Evolutionary conservation across 768 basidiomycete species (phyloP).

Genomic region (Russula sp.): DNA sequence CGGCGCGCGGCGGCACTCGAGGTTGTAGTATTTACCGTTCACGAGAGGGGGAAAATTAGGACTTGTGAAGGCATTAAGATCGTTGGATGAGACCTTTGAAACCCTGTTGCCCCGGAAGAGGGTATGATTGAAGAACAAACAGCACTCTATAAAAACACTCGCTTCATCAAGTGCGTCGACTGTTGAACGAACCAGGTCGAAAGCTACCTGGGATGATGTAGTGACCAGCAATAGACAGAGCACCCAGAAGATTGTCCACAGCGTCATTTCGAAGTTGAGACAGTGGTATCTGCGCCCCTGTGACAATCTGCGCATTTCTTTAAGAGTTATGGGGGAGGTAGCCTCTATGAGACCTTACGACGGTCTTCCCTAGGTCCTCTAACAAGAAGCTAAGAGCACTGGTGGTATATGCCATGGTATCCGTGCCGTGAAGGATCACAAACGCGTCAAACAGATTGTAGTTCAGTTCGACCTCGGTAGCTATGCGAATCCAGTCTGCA

Average conservation of each 20-base stretch:
- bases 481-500: slow-evolving; percentile 84
- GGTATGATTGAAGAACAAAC: slow-evolving; percentile 85
- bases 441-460: slow-evolving; percentile 84
- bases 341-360: slow-evolving; percentile 39
- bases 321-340: not conserved
- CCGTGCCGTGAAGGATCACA: slow-evolving; percentile 84
- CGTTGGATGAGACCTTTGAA: slow-evolving; percentile 74
- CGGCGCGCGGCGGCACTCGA: not conserved
- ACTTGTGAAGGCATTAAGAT: slow-evolving; percentile 76
- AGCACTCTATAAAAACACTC: slow-evolving; percentile 49
- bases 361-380: slow-evolving; percentile 89
- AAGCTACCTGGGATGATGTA: slow-evolving; percentile 79
- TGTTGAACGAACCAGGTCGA: not conserved
- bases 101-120: slow-evolving; percentile 83
- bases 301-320: slow-evolving; percentile 54
- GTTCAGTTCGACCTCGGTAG: slow-evolving; percentile 89
- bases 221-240: slow-evolving; percentile 82
- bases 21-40: slow-evolving; percentile 44
- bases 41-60: slow-evolving; percentile 80
- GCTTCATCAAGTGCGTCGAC: not conserved
- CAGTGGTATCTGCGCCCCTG: slow-evolving; percentile 89
- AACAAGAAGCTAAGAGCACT: slow-evolving; percentile 87
- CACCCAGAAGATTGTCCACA: slow-evolving; percentile 86
- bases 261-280: slow-evolving; percentile 92
- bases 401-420: slow-evolving; percentile 86